These are phyloP conservation scores for Microdochium paspali DNA, from an alignment of 2,329 filamentous ascomycete species.

Conservation along the genomic window DNA sequence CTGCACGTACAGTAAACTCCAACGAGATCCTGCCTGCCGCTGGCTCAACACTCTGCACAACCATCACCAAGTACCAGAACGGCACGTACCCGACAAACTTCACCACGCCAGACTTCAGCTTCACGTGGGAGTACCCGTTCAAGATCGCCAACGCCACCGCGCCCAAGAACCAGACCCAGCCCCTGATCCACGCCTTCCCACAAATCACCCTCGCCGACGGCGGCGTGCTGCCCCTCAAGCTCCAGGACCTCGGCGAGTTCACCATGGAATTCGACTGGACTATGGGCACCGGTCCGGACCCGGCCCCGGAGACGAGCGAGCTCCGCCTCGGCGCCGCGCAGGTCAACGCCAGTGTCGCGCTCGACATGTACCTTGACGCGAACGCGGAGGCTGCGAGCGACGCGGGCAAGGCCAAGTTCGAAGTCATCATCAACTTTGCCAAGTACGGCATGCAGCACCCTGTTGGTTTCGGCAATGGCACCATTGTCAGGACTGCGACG, in stretches of 20 bases:
- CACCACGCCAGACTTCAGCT: conserved; percentile 37
- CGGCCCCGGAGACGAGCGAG: conserved; percentile 22
- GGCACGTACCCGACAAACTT: conserved; percentile 35
- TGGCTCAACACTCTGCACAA: neutral
- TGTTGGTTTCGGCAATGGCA: conserved; percentile 27
- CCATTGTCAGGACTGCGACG: conserved; percentile 18
- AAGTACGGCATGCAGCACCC: conserved; percentile 35
- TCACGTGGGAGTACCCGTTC: conserved; percentile 40
- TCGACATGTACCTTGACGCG: conserved; percentile 48
- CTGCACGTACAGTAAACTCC: conserved; percentile 43
- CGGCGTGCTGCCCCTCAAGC: conserved; percentile 29
- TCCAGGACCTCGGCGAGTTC: conserved; percentile 28
- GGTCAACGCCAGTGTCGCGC: conserved; percentile 45
- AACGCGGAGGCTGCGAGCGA: conserved; percentile 13
- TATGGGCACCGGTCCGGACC: conserved; percentile 34
- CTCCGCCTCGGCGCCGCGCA: conserved; percentile 20
- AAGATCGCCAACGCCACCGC: conserved; percentile 9
- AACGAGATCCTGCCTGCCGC: conserved; percentile 27
- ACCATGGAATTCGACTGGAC: conserved; percentile 38
- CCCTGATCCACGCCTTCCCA: conserved; percentile 41
- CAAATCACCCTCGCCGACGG: conserved; percentile 36
- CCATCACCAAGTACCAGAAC: conserved; percentile 38
- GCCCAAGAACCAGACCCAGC: conserved; percentile 22
- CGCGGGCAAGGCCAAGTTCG: conserved; percentile 29
- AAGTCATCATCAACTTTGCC: conserved; percentile 50